Evolutionary conservation across 768 basidiomycete genomes (phyloP), one percentile per base, ranked within the genome.

Genomic region (Serendipita sp.): DNA sequence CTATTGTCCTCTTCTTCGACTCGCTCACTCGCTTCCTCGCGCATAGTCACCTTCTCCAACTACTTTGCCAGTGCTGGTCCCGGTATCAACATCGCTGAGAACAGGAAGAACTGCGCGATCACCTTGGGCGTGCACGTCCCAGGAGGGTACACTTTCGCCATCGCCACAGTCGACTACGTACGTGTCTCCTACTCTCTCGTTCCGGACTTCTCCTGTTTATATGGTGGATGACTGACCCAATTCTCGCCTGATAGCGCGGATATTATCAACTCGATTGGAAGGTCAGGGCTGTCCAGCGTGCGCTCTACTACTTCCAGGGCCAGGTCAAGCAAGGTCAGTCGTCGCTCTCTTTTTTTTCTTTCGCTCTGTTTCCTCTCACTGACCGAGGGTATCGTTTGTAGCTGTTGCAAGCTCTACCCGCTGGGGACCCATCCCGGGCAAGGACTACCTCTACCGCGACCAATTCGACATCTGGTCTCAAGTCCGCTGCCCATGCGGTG

Each of bases 161-260:
- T 60, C 35, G 56, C 56, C 35, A 60, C 56, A 7, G 56, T 60
- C 56, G 56, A 60, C 56, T 60, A 60, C 34, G 56, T 60, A 35
- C 18, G 56, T 60, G 24, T 24, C 24, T 28, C 38, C 13, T 13
- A 41, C 13, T 41, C 38, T 41, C 38, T 1, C 38, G 38, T 41
- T 13, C 7, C 38, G 5, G 7, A 4, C 38, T 41, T 41, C 38
- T 4, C 13, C 38, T 13, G 13, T 41, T 41, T 4, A 41, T 41
- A 41, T 41, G 38, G 38, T 13, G 38, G 38, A 1, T 24, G 24
- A 24, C 24, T 24, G 24, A 24, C 24, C 53, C 24, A 15, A 54
- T 2, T 11, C 16, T 15, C 24, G 11, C 28, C 24, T 28, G 2
- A 2, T 35, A 60, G 56, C 56, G 56, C 32, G 56, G 56, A 24